Conservation (phyloP, 192 early-diverging fungal species). For the Rhizoclosmatium globosum region DNA sequence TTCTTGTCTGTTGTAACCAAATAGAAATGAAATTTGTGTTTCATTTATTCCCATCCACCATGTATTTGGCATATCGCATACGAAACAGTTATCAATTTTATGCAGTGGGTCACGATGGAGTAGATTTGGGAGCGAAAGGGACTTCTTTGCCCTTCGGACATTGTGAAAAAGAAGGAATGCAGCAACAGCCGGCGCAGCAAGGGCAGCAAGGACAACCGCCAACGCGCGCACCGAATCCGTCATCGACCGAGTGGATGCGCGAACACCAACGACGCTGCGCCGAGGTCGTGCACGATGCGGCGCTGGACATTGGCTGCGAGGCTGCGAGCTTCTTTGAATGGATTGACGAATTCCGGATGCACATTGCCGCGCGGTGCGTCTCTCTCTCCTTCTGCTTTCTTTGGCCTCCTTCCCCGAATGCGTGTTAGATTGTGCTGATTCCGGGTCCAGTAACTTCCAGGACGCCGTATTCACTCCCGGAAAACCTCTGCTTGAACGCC, state of each 20-base stretch:
- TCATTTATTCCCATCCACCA: too few relatives aligned
- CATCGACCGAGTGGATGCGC: constrained; percentile 1
- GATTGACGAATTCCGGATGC: not conserved
- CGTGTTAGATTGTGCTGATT: not conserved
- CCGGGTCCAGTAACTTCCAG: not conserved
- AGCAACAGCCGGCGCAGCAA: not conserved
- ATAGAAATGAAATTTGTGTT: too few relatives aligned
- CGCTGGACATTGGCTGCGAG: not conserved
- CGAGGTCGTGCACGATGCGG: not conserved
- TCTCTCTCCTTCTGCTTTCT: too few relatives aligned
- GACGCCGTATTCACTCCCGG: not conserved
- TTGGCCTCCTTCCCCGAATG: not conserved
- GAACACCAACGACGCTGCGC: not conserved
- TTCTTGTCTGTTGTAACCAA: too few relatives aligned
- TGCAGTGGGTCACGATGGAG: too few relatives aligned
- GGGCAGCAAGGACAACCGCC: not conserved
- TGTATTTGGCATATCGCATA: too few relatives aligned
- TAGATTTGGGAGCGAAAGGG: too few relatives aligned
- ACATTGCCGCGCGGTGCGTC: not conserved
- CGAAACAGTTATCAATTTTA: too few relatives aligned
- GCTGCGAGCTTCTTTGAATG: not conserved
- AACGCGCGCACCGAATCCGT: not conserved
- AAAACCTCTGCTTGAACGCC: not conserved
- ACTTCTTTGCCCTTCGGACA: too few relatives aligned
- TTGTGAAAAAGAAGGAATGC: not conserved